phyloP scores from a whole-genome alignment of 352 stramenopile genomes.

The Saprolegnia parasitica region DNA sequence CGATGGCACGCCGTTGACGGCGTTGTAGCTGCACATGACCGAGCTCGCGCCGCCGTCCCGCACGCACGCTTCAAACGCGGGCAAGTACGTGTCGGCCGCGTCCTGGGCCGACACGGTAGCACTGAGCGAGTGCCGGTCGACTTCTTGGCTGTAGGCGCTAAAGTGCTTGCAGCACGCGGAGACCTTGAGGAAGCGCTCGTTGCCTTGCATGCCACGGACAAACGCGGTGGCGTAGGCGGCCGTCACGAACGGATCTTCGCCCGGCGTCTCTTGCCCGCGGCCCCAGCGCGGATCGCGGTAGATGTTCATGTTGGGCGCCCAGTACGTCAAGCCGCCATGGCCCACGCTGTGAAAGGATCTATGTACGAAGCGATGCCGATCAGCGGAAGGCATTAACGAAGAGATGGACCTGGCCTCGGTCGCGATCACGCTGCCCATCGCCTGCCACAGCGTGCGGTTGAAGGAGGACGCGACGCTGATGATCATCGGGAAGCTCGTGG shows the following conservation, averaged over 20 bases:
- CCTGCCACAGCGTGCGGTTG: constrained; percentile 64
- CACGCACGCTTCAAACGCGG: constrained; percentile 78
- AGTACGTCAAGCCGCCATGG: constrained; percentile 88
- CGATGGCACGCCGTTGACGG: constrained; percentile 90
- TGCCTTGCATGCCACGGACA: constrained; percentile 84
- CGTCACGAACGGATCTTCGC: constrained; percentile 91
- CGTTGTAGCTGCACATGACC: constrained; percentile 97
- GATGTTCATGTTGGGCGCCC: constrained; percentile 94
- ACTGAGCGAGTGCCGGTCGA: constrained; percentile 84
- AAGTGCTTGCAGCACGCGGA: constrained; percentile 94
- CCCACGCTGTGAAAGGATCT: constrained; percentile 72
- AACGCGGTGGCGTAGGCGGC: constrained; percentile 87
- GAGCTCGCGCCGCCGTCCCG: constrained; percentile 67
- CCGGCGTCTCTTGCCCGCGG: constrained; percentile 89
- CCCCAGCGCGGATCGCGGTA: constrained; percentile 93
- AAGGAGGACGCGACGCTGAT: constrained; percentile 87
- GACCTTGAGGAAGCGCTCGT: constrained; percentile 59
- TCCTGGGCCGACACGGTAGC: constrained; percentile 87
- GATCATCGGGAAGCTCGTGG: constrained; percentile 90
- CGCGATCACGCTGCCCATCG: constrained; percentile 86
- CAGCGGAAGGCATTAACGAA: not conserved
- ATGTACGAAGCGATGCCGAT: too few relatives aligned
- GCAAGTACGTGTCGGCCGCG: constrained; percentile 91
- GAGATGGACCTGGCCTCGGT: constrained; percentile 44
- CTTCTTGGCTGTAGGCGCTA: constrained; percentile 86